phyloP scores from a whole-genome alignment of 495 filamentous ascomycete species.

The Talaromyces thailandensis region DNA sequence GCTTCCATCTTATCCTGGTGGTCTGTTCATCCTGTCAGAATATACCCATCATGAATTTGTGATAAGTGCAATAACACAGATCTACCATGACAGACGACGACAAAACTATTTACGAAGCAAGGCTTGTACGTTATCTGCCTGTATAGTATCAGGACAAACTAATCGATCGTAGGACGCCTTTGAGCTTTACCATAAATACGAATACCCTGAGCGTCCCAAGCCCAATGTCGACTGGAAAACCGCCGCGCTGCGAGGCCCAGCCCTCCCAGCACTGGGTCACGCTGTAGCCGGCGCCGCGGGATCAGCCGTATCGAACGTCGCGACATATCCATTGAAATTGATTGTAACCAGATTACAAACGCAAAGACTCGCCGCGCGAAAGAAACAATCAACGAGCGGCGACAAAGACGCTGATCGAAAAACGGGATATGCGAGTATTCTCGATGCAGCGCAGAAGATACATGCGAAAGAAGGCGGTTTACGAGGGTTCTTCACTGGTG shows the following conservation, averaged over 20 bases:
- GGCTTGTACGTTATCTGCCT: background rate
- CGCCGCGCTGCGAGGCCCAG: conserved; percentile 33
- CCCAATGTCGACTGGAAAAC: conserved; percentile 22
- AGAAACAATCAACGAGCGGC: conserved; percentile 6
- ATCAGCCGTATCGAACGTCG: conserved; percentile 69
- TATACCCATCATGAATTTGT: background rate
- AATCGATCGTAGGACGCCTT: conserved; percentile 32
- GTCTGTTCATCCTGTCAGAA: background rate
- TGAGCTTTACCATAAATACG: conserved; percentile 40
- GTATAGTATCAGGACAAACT: background rate
- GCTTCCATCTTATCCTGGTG: background rate
- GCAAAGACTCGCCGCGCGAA: conserved; percentile 43
- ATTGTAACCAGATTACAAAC: conserved; percentile 79
- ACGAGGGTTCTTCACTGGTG: conserved; percentile 65
- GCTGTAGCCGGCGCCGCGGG: conserved; percentile 73
- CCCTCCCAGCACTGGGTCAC: conserved; percentile 81
- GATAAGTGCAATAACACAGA: background rate
- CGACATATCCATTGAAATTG: conserved; percentile 78
- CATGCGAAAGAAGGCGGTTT: conserved; percentile 61
- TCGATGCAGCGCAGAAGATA: conserved; percentile 65
- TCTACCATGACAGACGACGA: conserved; percentile 5
- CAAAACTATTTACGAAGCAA: background rate
- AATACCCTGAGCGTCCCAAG: conserved; percentile 21
- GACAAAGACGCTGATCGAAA: conserved; percentile 26
- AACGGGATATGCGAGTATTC: conserved; percentile 47